These are phyloP conservation scores for Gynandropsis gynandra DNA, from an alignment of 345 rosid genomes.

Conservation along the genomic window DNA sequence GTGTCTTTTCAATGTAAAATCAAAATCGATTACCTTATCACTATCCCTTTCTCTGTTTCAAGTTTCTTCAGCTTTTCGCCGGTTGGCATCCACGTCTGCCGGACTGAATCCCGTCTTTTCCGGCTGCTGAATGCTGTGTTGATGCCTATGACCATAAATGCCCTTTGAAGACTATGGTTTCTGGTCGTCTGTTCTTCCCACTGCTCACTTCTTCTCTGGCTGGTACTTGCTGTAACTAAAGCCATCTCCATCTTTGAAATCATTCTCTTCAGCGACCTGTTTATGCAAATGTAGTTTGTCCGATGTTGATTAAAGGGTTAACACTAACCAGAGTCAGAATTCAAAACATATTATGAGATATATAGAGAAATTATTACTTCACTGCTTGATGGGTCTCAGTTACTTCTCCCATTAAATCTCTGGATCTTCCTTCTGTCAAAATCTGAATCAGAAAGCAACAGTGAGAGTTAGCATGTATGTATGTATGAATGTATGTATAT, in stretches of 20 bases:
- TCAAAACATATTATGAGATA: not conserved
- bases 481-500: not conserved
- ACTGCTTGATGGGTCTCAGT: conserved; percentile 59
- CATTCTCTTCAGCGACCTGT: conserved; percentile 69
- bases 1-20: too few relatives aligned
- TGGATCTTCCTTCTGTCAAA: conserved; percentile 46
- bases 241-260: conserved; percentile 64
- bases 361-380: conserved; percentile 18
- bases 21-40: conserved; percentile 33
- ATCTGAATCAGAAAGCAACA: conserved; percentile 30
- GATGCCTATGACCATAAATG: conserved; percentile 76
- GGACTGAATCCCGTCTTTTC: conserved; percentile 68
- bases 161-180: conserved; percentile 48
- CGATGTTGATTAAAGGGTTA: too few relatives aligned
- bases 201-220: conserved; percentile 18
- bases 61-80: conserved; percentile 61
- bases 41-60: conserved; percentile 79
- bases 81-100: conserved; percentile 81
- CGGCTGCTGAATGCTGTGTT: conserved; percentile 90
- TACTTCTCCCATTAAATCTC: conserved; percentile 61
- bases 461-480: not conserved
- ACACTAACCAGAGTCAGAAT: not conserved
- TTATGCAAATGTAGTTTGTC: too few relatives aligned
- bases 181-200: conserved; percentile 20
- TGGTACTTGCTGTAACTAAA: conserved; percentile 41